Evolutionary conservation across 129 eudicot genomes (phyloP).

Genomic region (Tagetes patula): DNA sequence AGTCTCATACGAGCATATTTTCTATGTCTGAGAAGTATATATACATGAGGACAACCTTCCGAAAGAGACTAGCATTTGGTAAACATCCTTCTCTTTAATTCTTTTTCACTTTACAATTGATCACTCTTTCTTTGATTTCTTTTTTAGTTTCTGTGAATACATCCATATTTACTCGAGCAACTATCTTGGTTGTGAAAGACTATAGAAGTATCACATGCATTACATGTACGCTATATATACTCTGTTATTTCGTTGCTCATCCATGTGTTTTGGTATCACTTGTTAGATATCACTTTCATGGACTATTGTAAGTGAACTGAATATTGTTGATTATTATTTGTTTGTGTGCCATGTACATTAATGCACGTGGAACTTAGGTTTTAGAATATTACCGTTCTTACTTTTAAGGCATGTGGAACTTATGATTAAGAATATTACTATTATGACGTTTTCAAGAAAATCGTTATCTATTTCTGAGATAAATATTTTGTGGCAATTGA

Average conservation of each 20-base stretch:
- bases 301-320: constrained; percentile 5
- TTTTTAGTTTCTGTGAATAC: neutral
- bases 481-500: neutral
- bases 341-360: constrained; percentile 15
- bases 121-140: neutral
- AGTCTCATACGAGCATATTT: constrained; percentile 45
- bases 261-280: neutral
- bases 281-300: constrained; percentile 10
- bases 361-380: constrained; percentile 8
- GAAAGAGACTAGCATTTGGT: constrained; percentile 93
- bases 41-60: constrained; percentile 76
- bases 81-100: constrained; percentile 20
- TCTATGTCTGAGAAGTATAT: constrained; percentile 92
- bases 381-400: neutral
- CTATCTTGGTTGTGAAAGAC: constrained; percentile 7
- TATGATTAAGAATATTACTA: constrained; percentile 11
- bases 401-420: neutral
- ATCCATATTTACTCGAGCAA: constrained; percentile 1
- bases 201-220: neutral
- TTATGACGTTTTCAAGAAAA: constrained; percentile 4
- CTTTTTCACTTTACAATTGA: neutral
- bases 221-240: neutral
- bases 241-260: neutral
- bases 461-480: neutral
- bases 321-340: constrained; percentile 6